Conservation (phyloP, 495 filamentous ascomycete genomes). For the Barbatosphaeria neglecta region DNA sequence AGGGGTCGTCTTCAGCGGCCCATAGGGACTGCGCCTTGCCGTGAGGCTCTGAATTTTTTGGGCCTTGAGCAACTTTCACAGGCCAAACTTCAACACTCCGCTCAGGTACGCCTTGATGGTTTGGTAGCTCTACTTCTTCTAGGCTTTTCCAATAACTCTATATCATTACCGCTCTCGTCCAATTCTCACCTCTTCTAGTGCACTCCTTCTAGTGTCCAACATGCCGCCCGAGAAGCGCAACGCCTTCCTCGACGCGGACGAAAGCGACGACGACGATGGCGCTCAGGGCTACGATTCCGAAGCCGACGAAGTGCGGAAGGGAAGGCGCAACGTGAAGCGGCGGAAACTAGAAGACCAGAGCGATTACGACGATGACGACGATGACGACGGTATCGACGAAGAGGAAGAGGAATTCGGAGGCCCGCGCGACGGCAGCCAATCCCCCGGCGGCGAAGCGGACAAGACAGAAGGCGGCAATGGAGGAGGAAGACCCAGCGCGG, state of each 20-base stretch:
- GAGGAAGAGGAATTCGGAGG: constrained; percentile 20
- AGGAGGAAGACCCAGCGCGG: constrained; percentile 14
- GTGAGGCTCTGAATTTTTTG: neutral
- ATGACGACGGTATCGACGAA: constrained; percentile 16
- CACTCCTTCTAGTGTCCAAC: neutral
- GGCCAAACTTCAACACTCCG: neutral
- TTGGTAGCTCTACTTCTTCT: too few species aligned
- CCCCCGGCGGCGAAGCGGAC: constrained; percentile 10
- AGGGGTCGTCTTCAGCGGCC: neutral
- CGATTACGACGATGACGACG: constrained; percentile 31
- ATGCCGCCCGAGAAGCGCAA: constrained; percentile 65
- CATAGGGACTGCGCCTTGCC: neutral
- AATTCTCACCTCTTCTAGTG: neutral
- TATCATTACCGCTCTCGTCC: neutral
- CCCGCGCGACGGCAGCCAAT: constrained; percentile 6
- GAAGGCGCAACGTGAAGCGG: constrained; percentile 52
- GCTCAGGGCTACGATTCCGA: constrained; percentile 64
- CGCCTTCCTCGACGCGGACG: constrained; percentile 56
- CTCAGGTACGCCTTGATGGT: too few species aligned
- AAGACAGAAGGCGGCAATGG: constrained; percentile 2
- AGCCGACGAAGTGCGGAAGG: constrained; percentile 51
- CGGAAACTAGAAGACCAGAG: constrained; percentile 40
- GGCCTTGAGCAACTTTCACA: neutral
- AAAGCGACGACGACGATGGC: constrained; percentile 55
- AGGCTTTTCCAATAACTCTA: too few species aligned